phyloP scores from a whole-genome alignment of 2,329 filamentous ascomycete species.

The Hypoxylon sp. region DNA sequence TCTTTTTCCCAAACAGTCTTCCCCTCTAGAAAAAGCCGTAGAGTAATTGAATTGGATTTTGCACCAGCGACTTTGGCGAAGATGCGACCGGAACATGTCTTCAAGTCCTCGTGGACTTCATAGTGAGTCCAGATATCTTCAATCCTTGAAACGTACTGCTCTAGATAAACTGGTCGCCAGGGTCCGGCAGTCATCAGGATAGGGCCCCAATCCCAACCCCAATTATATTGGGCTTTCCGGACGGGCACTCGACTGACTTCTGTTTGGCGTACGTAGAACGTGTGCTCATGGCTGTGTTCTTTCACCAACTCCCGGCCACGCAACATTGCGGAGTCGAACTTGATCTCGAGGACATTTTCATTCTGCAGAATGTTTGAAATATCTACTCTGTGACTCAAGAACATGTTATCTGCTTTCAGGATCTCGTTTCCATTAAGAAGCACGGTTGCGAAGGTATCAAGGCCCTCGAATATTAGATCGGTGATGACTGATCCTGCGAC shows the following conservation, averaged over 20 bases:
- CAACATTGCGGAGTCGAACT: slow-evolving; percentile 70
- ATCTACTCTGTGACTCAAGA: slow-evolving; percentile 69
- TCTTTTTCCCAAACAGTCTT: slow-evolving; percentile 44
- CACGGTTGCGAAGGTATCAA: slow-evolving; percentile 75
- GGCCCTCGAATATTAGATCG: slow-evolving; percentile 72
- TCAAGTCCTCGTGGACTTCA: slow-evolving; percentile 57
- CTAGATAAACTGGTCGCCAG: slow-evolving; percentile 77
- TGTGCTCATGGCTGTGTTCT: slow-evolving; percentile 67
- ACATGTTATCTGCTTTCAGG: slow-evolving; percentile 74
- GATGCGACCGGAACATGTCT: slow-evolving; percentile 57
- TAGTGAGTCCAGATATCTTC: slow-evolving; percentile 68
- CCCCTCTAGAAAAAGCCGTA: slow-evolving; percentile 50
- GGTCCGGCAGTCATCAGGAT: slow-evolving; percentile 73
- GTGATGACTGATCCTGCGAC: slow-evolving; percentile 23
- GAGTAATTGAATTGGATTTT: slow-evolving; percentile 48
- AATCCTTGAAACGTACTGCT: slow-evolving; percentile 73
- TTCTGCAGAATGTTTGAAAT: slow-evolving; percentile 61
- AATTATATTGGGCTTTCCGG: slow-evolving; percentile 79
- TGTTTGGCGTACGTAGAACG: slow-evolving; percentile 67
- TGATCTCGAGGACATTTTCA: slow-evolving; percentile 67
- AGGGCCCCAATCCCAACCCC: slow-evolving; percentile 81
- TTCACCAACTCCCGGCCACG: slow-evolving; percentile 67
- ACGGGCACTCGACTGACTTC: slow-evolving; percentile 64
- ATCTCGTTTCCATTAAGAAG: slow-evolving; percentile 68
- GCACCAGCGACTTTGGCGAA: slow-evolving; percentile 58